Base-by-base conservation (phyloP, 306 rosid genomes). In the Oxytropis ochrocephala region DNA sequence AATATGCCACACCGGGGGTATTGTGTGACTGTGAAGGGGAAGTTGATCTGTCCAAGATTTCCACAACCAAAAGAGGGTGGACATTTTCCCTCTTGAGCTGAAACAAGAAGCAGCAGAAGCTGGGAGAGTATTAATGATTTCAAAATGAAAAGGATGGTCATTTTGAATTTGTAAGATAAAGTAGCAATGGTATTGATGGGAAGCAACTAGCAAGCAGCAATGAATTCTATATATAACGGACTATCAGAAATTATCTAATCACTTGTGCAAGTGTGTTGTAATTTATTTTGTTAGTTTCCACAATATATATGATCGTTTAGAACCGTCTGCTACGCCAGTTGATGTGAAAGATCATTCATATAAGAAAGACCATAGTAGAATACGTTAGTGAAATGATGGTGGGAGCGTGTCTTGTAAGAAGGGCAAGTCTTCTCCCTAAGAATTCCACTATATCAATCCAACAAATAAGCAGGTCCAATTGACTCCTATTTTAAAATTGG, bases 1-100 rank as follows among this genome's bases (percentile, higher is more conserved):
- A 64, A 49, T 1, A 73, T 0, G 19, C 89, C 89, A 27, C 89
- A 76, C 1, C 67, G 59, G 5, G 6, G 63, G 43, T 8, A 1
- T 7, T 35, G 14, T 6, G 51, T 12, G 72, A 10, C 48, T 19
- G 58, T 66, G 46, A 75, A 82, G 29, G 87, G 87, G 18, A 76
- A 76, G 13, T 0, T 30, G 49, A 76, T 42, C 0, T 0, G 1
- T 5, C 80, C 70, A 68, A 68, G 70, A 17, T 5, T 0, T 18
- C 75, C 75, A 50, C 80, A 76, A 0, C 30, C 24, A 6, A 50
- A 68, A 41, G 56, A 68, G n/a, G 32, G 2, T 9, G 80, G 71
- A 61, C 80, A 76, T 19, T n/a, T 24, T 53, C 2, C 72, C 9
- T 54, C 4, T 7, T 52, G 11, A 63, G 62, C 76, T 69, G 67